phyloP scores from a whole-genome alignment of 371 early-diverging fungal genomes.

The Syncephalastrum sp. region DNA sequence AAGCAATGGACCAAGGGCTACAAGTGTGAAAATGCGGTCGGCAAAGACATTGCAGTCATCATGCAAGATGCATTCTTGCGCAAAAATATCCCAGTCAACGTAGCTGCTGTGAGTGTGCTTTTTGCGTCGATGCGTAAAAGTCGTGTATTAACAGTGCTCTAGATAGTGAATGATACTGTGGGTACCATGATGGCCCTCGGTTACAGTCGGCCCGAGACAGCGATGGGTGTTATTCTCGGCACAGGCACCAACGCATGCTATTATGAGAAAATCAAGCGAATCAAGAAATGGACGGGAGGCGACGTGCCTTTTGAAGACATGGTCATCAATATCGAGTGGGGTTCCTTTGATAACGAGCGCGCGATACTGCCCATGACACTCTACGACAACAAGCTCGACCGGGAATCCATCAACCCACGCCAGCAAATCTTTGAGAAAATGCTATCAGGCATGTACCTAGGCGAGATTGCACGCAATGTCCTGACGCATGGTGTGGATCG shows the following conservation, averaged over 20 bases:
- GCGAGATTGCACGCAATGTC: slow-evolving; percentile 84
- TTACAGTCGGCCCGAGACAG: slow-evolving; percentile 77
- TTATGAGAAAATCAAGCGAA: slow-evolving; percentile 63
- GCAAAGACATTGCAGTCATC: slow-evolving; percentile 75
- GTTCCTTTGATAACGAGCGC: slow-evolving; percentile 75
- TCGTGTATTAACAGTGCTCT: neutral
- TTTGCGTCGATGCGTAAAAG: neutral
- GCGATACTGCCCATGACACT: slow-evolving; percentile 76
- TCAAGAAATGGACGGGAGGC: slow-evolving; percentile 35
- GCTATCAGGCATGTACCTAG: slow-evolving; percentile 93
- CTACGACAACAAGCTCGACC: slow-evolving; percentile 83
- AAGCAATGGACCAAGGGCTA: slow-evolving; percentile 96
- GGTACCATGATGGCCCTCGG: slow-evolving; percentile 91
- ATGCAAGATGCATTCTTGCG: slow-evolving; percentile 83
- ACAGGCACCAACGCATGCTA: slow-evolving; percentile 94
- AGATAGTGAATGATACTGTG: slow-evolving; percentile 95
- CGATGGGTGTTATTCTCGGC: slow-evolving; percentile 92
- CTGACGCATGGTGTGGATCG: slow-evolving; percentile 76
- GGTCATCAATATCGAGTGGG: slow-evolving; percentile 93
- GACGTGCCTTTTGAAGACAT: slow-evolving; percentile 62
- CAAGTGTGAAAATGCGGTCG: slow-evolving; percentile 71
- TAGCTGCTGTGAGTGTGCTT: slow-evolving; percentile 62
- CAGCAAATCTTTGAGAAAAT: slow-evolving; percentile 89
- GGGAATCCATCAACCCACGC: slow-evolving; percentile 76
- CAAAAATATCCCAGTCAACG: slow-evolving; percentile 70